These are phyloP conservation scores for Pisolithus sp. DNA, from an alignment of 768 basidiomycete genomes.

Conservation along the genomic window DNA sequence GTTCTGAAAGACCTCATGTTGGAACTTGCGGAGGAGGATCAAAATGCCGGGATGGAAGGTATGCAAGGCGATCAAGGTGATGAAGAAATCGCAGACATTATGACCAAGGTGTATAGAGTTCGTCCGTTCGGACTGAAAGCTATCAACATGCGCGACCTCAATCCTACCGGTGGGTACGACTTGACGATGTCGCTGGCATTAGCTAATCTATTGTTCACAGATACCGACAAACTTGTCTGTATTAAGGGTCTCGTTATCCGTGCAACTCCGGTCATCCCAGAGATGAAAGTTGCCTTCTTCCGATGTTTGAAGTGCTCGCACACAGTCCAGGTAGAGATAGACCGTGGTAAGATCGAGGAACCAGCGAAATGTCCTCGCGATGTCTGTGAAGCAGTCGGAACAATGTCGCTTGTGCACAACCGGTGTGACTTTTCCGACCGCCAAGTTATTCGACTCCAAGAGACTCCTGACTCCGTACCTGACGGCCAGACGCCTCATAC, in stretches of 20 bases:
- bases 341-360: constrained; percentile 96
- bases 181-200: background rate
- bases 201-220: constrained; percentile 34
- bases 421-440: constrained; percentile 94
- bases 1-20: constrained; percentile 91
- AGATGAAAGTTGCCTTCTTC: constrained; percentile 99
- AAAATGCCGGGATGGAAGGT: constrained; percentile 60
- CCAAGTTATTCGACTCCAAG: constrained; percentile 92
- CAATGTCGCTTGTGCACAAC: constrained; percentile 95
- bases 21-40: constrained; percentile 78
- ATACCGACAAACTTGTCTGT: constrained; percentile 95
- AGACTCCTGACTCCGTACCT: constrained; percentile 95
- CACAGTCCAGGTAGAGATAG: constrained; percentile 95
- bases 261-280: constrained; percentile 95
- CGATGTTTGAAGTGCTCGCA: constrained; percentile 93
- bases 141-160: constrained; percentile 92
- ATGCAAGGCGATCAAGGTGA: constrained; percentile 74
- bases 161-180: constrained; percentile 67
- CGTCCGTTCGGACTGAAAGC: constrained; percentile 80
- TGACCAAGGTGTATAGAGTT: constrained; percentile 85
- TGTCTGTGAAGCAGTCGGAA: constrained; percentile 80
- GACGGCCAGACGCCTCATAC: constrained; percentile 99
- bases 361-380: constrained; percentile 90
- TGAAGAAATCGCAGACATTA: constrained; percentile 84
- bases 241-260: constrained; percentile 98